Evolutionary conservation across 2,329 filamentous ascomycete genomes (phyloP), one percentile per base, ranked within the genome.

Genomic region (Aureobasidium sp.): DNA sequence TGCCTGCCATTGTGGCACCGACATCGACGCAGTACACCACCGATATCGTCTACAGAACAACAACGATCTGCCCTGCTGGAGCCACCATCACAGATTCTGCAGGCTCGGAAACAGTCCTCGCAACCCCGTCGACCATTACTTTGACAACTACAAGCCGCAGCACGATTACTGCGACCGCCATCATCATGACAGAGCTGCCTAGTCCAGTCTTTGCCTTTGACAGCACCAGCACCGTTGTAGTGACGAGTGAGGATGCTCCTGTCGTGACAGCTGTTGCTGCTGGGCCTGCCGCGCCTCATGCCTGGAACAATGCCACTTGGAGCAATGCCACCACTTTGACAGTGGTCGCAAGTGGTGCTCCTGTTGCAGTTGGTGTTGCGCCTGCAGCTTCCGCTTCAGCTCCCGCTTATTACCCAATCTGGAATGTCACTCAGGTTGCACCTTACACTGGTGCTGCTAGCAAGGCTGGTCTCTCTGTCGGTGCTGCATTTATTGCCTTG

Each of bases 41-140:
- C 4, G 37, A 47, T 19, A 29, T 50, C 4, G 30, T 53, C 4
- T 38, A 39, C 24, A 47, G 32, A 40, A 38, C 41, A 16, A 49
- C 53, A 4, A 55, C 44, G 1, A n/a, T 50, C 6, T 49, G 53
- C 32, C 37, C 53, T 4, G 53, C 48, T n/a, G 48, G 48, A 4
- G 37, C 22, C 1, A 52, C 48, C 3, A 21, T 52, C 14, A 52
- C 48, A 14, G 29, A 52, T 5, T 41, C 48, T 27, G 27, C 27
- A n/a, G 48, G 48, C 37, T 19, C 27, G 21, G 38, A 52, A 42
- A 14, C 27, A 6, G 38, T 52, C 2, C 14, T 52, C 17, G 19
- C 38, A 14, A 52, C 37, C 8, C 48, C 38, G 3, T 38, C 48
- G 6, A 52, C 48, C 17, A 25, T 52, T 6, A 52, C 48, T 21